Percentiles rank a stretch among this genome's conserved stretches.
Conservation (phyloP, 2,329 filamentous ascomycete species). For the Talaromyces albobiverticillius region DNA sequence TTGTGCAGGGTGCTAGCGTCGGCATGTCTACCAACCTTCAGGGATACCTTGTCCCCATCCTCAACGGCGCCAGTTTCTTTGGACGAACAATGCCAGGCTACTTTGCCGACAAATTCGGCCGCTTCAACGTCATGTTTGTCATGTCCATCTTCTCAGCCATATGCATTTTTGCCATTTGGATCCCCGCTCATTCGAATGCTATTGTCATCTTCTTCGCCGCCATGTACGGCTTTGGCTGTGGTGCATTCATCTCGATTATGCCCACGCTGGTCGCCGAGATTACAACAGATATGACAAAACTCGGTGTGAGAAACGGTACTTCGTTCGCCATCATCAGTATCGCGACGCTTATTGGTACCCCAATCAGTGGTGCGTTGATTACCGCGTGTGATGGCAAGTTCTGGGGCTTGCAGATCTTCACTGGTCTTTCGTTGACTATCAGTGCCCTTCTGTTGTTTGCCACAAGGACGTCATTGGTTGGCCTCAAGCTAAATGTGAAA, state of each 20-base stretch:
- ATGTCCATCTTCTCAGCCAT: conserved; percentile 19
- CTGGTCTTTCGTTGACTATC: too few relatives aligned
- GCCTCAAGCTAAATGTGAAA: too few relatives aligned
- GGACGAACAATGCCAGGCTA: conserved; percentile 32
- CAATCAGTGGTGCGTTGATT: conserved; percentile 25
- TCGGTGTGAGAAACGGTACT: conserved; percentile 24
- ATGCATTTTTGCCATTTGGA: conserved; percentile 24
- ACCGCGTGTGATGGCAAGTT: not conserved
- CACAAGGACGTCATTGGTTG: too few relatives aligned
- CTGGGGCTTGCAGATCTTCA: not conserved
- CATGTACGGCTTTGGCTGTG: conserved; percentile 25
- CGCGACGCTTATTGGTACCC: conserved; percentile 21
- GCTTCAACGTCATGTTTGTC: conserved; percentile 28
- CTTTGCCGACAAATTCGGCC: conserved; percentile 30
- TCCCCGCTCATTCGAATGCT: conserved; percentile 13
- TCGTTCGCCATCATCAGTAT: conserved; percentile 23
- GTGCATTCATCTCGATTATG: conserved; percentile 26
- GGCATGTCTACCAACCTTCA: conserved; percentile 51
- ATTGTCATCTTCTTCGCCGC: conserved; percentile 22
- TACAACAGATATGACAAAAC: conserved; percentile 26
- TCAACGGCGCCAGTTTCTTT: conserved; percentile 44
- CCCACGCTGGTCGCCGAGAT: conserved; percentile 31
- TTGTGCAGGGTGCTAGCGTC: conserved; percentile 43
- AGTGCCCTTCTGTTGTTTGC: too few relatives aligned
- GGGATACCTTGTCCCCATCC: conserved; percentile 53